Conservation (phyloP, 2,329 filamentous ascomycete species). For the Ophiognomonia clavigignenti-juglandacearum region DNA sequence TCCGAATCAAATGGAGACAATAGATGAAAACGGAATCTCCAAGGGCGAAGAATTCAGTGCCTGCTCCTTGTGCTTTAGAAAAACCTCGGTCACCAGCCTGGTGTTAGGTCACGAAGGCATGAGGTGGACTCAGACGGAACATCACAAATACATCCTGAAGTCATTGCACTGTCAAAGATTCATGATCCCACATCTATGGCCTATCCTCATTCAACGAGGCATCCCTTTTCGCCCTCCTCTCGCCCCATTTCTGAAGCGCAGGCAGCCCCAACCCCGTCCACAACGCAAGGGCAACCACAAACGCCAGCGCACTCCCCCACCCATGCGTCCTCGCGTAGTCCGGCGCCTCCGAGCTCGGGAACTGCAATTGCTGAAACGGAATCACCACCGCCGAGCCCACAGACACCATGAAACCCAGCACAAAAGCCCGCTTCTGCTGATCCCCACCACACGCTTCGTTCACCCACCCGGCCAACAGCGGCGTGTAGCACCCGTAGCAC, state of each 20-base stretch:
- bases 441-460: slow-evolving; percentile 37
- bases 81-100: too few species aligned
- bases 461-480: slow-evolving; percentile 34
- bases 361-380: slow-evolving; percentile 34
- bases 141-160: background rate
- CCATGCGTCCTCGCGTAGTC: slow-evolving; percentile 30
- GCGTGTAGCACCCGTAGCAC: slow-evolving; percentile 37
- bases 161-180: background rate
- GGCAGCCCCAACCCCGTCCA: slow-evolving; percentile 29
- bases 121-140: too few species aligned
- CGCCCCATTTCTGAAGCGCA: slow-evolving; percentile 19
- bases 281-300: slow-evolving; percentile 27
- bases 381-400: slow-evolving; percentile 32
- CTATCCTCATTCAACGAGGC: slow-evolving; percentile 9
- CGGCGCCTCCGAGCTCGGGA: slow-evolving; percentile 31
- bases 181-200: background rate
- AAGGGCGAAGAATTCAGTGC: too few species aligned
- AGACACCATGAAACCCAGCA: slow-evolving; percentile 33
- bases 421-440: slow-evolving; percentile 37
- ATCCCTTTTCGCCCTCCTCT: slow-evolving; percentile 10
- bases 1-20: too few species aligned
- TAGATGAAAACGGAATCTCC: too few species aligned
- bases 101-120: too few species aligned
- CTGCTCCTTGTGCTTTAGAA: too few species aligned
- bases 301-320: slow-evolving; percentile 28